Evolutionary conservation across 2,329 filamentous ascomycete species (phyloP).

Genomic region (Claviceps pazoutovae): DNA sequence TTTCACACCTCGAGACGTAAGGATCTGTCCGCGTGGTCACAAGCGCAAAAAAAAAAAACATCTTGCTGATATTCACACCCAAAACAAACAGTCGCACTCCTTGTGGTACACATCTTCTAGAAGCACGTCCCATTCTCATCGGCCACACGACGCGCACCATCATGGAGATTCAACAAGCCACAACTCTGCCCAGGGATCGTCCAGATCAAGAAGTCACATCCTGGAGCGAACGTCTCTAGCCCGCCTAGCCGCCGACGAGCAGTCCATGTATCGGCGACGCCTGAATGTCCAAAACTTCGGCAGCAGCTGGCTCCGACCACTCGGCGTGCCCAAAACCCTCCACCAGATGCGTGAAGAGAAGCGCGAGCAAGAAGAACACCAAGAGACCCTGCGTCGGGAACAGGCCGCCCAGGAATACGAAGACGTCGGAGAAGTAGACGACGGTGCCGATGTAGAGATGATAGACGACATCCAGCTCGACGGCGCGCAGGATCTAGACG

Average conservation of each 20-base stretch:
- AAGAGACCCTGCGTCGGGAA: slow-evolving; percentile 58
- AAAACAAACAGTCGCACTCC: slow-evolving; percentile 44
- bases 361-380: slow-evolving; percentile 75
- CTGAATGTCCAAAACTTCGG: slow-evolving; percentile 77
- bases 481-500: slow-evolving; percentile 49
- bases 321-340: slow-evolving; percentile 76
- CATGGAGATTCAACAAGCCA: slow-evolving; percentile 15
- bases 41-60: background rate
- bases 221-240: slow-evolving; percentile 50
- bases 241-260: slow-evolving; percentile 62
- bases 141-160: slow-evolving; percentile 20
- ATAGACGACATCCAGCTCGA: slow-evolving; percentile 45
- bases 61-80: background rate
- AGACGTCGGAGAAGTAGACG: slow-evolving; percentile 42
- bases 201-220: slow-evolving; percentile 28
- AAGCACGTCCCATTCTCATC: slow-evolving; percentile 26
- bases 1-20: slow-evolving; percentile 56
- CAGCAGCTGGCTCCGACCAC: slow-evolving; percentile 78
- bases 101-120: slow-evolving; percentile 60
- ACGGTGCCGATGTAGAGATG: slow-evolving; percentile 27
- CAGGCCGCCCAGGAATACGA: slow-evolving; percentile 61
- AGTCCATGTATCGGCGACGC: slow-evolving; percentile 61
- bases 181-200: slow-evolving; percentile 18
- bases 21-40: slow-evolving; percentile 9
- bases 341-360: slow-evolving; percentile 83